phyloP scores from a whole-genome alignment of 2,329 filamentous ascomycete species.

The Talaromyces sp. region DNA sequence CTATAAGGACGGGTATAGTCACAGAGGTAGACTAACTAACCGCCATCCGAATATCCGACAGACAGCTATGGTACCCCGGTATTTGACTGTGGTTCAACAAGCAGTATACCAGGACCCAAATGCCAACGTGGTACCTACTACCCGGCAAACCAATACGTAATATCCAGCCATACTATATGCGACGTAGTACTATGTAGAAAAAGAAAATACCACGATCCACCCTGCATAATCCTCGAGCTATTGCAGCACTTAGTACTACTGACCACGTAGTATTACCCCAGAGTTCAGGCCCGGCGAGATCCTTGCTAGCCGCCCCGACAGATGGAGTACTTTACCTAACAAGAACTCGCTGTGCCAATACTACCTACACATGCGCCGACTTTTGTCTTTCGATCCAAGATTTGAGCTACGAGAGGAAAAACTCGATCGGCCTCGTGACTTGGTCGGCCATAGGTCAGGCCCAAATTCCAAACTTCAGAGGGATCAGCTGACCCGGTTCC shows the following conservation, averaged over 20 bases:
- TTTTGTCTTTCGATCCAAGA: neutral
- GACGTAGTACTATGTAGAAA: neutral
- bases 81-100: neutral
- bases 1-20: too few relatives aligned
- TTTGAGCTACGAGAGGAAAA: neutral
- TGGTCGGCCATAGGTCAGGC: neutral
- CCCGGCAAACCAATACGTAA: neutral
- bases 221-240: neutral
- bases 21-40: neutral
- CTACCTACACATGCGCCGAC: neutral
- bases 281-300: slow-evolving; percentile 3
- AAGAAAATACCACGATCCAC: neutral
- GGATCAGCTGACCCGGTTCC: neutral
- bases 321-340: neutral
- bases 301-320: neutral
- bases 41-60: neutral
- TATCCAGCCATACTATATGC: neutral
- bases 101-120: too few relatives aligned
- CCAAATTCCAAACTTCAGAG: neutral
- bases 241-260: neutral
- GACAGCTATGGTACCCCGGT: neutral
- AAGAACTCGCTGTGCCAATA: slow-evolving; percentile 1
- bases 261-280: neutral
- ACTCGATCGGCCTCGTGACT: neutral
- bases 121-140: neutral